A percentile compares a stretch with the other conserved stretches of the same genome.
These are phyloP conservation scores for Mytilinidion resinicola DNA, from an alignment of 495 filamentous ascomycete genomes.

Conservation along the genomic window DNA sequence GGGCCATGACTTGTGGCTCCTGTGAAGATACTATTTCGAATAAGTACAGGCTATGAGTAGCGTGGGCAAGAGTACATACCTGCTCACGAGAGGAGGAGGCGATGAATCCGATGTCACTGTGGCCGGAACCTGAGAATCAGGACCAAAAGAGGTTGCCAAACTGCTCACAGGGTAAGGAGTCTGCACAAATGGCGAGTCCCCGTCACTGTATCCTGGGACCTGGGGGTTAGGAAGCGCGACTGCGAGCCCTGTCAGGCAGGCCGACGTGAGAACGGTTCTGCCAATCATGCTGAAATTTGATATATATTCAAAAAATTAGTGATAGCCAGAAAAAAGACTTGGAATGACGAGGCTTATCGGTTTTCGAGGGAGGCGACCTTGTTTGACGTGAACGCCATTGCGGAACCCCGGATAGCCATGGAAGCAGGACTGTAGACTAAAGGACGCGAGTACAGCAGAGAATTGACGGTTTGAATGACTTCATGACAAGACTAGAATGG, in stretches of 20 bases:
- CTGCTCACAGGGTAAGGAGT: constrained; percentile 17
- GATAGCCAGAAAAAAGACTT: background rate
- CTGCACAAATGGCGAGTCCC: constrained; percentile 25
- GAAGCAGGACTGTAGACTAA: no score
- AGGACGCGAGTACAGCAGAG: no score
- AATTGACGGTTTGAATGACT: constrained; percentile 4
- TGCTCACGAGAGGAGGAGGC: background rate
- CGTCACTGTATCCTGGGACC: constrained; percentile 35
- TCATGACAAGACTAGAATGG: constrained; percentile 16
- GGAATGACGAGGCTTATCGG: no score
- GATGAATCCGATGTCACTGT: background rate
- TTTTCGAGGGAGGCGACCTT: no score
- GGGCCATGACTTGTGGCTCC: constrained; percentile 38
- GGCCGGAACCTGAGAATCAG: constrained; percentile 25
- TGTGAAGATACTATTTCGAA: constrained; percentile 16
- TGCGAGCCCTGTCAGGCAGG: constrained; percentile 28
- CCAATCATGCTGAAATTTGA: constrained; percentile 28
- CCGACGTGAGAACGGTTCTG: constrained; percentile 21
- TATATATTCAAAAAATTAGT: background rate
- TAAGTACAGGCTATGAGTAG: background rate
- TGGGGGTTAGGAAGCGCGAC: constrained; percentile 33
- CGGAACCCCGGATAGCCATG: no score
- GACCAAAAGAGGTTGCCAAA: constrained; percentile 22
- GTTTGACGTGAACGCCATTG: no score
- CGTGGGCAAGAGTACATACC: background rate